phyloP scores from a whole-genome alignment of 2,329 filamentous ascomycete genomes.

The Colletotrichum kahawae region DNA sequence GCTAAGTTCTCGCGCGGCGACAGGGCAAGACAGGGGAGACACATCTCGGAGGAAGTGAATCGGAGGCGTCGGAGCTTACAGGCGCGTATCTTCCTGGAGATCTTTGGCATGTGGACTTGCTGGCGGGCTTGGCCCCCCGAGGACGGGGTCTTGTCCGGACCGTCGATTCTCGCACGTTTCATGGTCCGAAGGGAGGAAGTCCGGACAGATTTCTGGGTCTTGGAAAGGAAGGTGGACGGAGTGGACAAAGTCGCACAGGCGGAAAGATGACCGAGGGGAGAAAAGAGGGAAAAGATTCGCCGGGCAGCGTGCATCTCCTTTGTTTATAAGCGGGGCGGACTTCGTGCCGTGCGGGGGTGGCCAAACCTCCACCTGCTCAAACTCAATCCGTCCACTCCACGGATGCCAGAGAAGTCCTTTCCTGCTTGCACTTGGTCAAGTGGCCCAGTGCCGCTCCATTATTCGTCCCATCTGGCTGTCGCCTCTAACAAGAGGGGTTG shows the following conservation, averaged over 20 bases:
- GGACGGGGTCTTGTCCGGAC: conserved; percentile 20
- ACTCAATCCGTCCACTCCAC: not conserved
- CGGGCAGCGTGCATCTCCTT: not conserved
- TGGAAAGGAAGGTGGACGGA: conserved; percentile 4
- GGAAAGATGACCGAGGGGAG: conserved; percentile 19
- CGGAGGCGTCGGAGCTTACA: conserved; percentile 27
- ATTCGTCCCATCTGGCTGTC: not conserved
- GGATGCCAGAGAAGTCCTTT: not conserved
- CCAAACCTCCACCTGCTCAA: conserved; percentile 1
- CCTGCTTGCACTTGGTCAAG: not conserved
- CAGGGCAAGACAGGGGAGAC: not conserved
- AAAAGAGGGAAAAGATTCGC: conserved; percentile 10
- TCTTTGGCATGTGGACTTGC: conserved; percentile 27
- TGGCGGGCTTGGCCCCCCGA: not conserved
- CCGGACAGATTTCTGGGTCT: conserved; percentile 14
- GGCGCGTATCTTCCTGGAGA: conserved; percentile 35
- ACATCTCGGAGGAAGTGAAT: not conserved
- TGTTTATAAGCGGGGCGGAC: conserved; percentile 23
- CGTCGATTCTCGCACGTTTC: conserved; percentile 21
- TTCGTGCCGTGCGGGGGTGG: conserved; percentile 20
- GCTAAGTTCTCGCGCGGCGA: not conserved
- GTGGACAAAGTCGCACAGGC: conserved; percentile 12
- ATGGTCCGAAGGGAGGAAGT: conserved; percentile 15
- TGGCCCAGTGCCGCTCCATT: not conserved
- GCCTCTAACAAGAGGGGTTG: not conserved